A percentile compares a stretch with the other conserved stretches of the same genome.
Conservation (phyloP, 257 asterid species). For the Parsonsia alboflavescens region DNA sequence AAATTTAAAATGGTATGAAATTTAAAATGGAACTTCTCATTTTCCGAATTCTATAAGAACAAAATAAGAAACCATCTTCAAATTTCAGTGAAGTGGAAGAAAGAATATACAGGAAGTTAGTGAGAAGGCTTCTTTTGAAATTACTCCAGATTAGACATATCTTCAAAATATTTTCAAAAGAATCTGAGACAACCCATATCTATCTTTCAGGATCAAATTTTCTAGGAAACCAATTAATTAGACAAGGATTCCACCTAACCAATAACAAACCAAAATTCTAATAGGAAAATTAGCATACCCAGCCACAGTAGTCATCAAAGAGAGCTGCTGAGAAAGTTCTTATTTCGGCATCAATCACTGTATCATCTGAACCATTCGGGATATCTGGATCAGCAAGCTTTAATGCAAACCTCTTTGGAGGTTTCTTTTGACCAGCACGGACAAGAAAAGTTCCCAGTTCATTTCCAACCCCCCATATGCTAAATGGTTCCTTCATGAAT, state of each 20-base stretch:
- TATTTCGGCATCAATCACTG: slow-evolving; percentile 70
- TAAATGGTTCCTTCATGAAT: slow-evolving; percentile 60
- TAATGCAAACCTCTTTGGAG: slow-evolving; percentile 85
- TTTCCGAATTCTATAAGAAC: not conserved
- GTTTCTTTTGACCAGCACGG: slow-evolving; percentile 71
- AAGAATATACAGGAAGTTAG: not conserved
- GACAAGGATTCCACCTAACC: not conserved
- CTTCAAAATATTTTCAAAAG: not conserved
- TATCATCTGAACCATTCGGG: slow-evolving; percentile 61
- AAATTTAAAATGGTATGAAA: not conserved
- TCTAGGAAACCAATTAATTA: not conserved
- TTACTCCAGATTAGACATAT: not conserved
- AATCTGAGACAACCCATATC: not conserved
- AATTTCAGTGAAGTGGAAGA: not conserved
- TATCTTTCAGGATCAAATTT: not conserved
- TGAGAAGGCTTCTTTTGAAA: not conserved
- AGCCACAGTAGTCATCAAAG: slow-evolving; percentile 92
- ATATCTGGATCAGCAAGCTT: slow-evolving; percentile 66
- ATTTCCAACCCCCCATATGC: slow-evolving; percentile 75
- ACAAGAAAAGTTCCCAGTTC: slow-evolving; percentile 79
- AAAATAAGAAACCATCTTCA: not conserved
- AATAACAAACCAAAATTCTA: not conserved
- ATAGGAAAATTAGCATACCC: slow-evolving; percentile 42
- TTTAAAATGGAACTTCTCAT: not conserved
- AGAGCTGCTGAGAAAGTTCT: slow-evolving; percentile 88